Evolutionary conservation across 2,329 filamentous ascomycete species (phyloP).

Genomic region (Sporothrix protearum): DNA sequence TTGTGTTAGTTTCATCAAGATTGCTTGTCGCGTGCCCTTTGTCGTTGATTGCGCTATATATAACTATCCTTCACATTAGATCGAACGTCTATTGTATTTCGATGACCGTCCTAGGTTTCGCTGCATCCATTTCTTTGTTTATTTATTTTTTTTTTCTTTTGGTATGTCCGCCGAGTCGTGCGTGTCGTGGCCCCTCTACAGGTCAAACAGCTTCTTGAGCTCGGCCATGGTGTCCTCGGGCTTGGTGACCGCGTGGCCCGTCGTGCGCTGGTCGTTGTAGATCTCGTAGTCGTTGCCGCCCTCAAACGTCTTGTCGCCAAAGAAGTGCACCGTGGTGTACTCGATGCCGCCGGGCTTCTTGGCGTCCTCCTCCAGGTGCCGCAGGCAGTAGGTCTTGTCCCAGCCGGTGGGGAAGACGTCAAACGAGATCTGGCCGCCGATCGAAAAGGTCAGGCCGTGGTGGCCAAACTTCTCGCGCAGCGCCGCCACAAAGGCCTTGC

Average conservation of each 20-base stretch:
- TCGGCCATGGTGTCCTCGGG: conserved; percentile 79
- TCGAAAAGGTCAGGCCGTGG: conserved; percentile 83
- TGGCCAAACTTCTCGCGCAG: conserved; percentile 80
- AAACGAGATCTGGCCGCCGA: conserved; percentile 96
- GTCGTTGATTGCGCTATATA: not conserved
- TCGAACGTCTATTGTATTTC: not conserved
- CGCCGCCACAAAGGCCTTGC: conserved; percentile 69
- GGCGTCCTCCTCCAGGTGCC: conserved; percentile 79
- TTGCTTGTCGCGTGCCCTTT: not conserved
- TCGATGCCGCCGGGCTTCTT: conserved; percentile 64
- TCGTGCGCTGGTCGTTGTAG: conserved; percentile 73
- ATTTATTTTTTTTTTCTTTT: too few species aligned
- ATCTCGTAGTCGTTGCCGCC: conserved; percentile 98
- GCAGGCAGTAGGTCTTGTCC: conserved; percentile 98
- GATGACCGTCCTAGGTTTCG: not conserved
- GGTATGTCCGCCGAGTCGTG: not conserved
- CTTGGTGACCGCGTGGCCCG: conserved; percentile 76
- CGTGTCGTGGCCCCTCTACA: conserved; percentile 35
- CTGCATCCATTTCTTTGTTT: too few species aligned
- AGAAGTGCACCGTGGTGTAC: conserved; percentile 93
- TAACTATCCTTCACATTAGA: conserved; percentile 17
- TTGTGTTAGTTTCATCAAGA: not conserved
- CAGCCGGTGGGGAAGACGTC: conserved; percentile 95
- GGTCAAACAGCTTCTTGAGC: conserved; percentile 75
- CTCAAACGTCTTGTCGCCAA: conserved; percentile 88